Evolutionary conservation across 2,329 filamentous ascomycete genomes (phyloP).

Genomic region (Emmonsia crescens): DNA sequence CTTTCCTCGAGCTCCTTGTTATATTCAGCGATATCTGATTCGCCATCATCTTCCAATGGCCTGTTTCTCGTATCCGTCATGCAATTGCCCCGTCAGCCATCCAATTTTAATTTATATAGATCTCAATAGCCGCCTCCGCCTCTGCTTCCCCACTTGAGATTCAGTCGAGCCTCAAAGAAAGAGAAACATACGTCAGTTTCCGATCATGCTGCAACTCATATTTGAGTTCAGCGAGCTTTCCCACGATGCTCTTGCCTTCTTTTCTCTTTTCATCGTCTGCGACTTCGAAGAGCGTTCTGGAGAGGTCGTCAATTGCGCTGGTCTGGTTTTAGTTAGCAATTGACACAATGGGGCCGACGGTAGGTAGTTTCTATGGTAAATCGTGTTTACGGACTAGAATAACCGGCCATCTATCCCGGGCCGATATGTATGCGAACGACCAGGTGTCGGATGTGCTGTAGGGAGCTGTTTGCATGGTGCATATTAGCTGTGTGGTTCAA

Average conservation of each 20-base stretch:
- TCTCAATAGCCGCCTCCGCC: neutral
- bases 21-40: conserved; percentile 64
- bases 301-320: conserved; percentile 86
- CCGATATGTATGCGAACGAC: conserved; percentile 81
- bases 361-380: neutral
- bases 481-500: conserved; percentile 12
- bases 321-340: conserved; percentile 46
- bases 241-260: conserved; percentile 80
- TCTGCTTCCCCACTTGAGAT: too few relatives aligned
- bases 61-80: conserved; percentile 30
- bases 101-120: neutral
- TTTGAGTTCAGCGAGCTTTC: conserved; percentile 70
- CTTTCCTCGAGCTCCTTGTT: conserved; percentile 73
- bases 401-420: conserved; percentile 79
- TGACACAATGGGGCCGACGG: conserved; percentile 9
- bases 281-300: conserved; percentile 44
- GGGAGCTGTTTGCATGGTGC: conserved; percentile 43
- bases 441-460: conserved; percentile 70
- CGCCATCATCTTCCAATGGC: conserved; percentile 65
- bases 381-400: conserved; percentile 57
- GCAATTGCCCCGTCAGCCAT: neutral
- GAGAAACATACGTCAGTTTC: conserved; percentile 53
- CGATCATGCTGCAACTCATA: conserved; percentile 92
- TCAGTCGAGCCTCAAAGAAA: neutral
- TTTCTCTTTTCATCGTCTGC: conserved; percentile 52